Conservation (phyloP, 2,329 filamentous ascomycete genomes). For the Fusarium graminum region DNA sequence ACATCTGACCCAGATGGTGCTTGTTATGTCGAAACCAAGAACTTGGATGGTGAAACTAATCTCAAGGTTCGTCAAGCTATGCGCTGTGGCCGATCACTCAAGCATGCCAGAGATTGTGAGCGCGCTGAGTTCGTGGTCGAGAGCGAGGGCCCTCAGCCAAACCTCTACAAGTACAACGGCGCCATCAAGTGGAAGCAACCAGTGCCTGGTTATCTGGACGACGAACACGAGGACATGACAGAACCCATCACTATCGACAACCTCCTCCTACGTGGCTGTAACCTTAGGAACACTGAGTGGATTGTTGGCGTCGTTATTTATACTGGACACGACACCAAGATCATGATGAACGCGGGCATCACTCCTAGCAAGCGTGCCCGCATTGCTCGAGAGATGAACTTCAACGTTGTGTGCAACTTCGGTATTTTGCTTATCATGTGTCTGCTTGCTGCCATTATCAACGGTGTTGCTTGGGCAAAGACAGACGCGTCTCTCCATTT, state of each 20-base stretch:
- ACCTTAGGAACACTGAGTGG: conserved; percentile 96
- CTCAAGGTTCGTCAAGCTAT: conserved; percentile 94
- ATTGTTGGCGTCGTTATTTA: conserved; percentile 91
- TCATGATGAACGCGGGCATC: conserved; percentile 98
- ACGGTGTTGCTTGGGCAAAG: conserved; percentile 85
- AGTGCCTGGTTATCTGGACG: conserved; percentile 72
- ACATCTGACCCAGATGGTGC: conserved; percentile 94
- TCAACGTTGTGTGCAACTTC: conserved; percentile 98
- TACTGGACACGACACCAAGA: conserved; percentile 96
- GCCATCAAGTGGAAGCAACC: conserved; percentile 88
- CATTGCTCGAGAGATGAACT: conserved; percentile 94
- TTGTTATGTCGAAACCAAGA: conserved; percentile 98
- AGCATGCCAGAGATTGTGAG: conserved; percentile 93
- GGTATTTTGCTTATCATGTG: conserved; percentile 91
- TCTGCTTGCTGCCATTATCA: conserved; percentile 83
- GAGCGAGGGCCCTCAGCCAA: conserved; percentile 91
- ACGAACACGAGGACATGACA: conserved; percentile 80
- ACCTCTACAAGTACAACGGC: conserved; percentile 94
- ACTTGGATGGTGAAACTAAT: conserved; percentile 97
- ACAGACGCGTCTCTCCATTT: conserved; percentile 79
- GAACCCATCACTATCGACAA: conserved; percentile 97
- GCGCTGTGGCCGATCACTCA: conserved; percentile 83
- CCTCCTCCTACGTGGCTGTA: conserved; percentile 90
- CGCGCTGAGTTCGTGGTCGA: conserved; percentile 88
- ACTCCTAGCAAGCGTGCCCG: conserved; percentile 94